Evolutionary conservation across 1,284 basidiomycete species (phyloP), one percentile per base, ranked within the genome.

Genomic region (Tremellales sp.): DNA sequence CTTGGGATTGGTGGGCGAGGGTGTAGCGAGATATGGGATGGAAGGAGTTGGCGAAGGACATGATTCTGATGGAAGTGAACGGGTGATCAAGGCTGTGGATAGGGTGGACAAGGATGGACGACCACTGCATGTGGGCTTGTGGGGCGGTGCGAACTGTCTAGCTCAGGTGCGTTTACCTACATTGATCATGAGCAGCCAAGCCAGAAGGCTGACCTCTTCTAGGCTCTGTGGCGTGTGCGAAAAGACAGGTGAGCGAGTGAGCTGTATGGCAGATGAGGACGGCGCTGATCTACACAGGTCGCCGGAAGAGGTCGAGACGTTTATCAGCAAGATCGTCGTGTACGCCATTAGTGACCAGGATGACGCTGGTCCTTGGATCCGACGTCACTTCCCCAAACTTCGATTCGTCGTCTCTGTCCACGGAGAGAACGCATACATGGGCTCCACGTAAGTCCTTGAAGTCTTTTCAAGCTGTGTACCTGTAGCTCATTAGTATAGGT

Each of bases 281-380:
- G n/a, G n/a, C n/a, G n/a, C n/a, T n/a, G n/a, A n/a, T n/a, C n/a
- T n/a, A n/a, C n/a, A n/a, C n/a, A n/a, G n/a, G 27, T 45, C 45
- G 3, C 11, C 31, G 12, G 46, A 48, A n/a, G 33, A 52, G n/a
- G 13, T 55, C 11, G 43, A 42, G 5, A 31, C 25, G 21, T 52
- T 55, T 33, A 33, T 42, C 13, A 21, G 11, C 25, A 52, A 46
- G 36, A 21, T 55, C 21, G 33, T 37, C n/a, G 53, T 57, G 4
- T 54, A 57, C 33, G 53, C 46, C 12, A 57, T 57, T 39, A 52
- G 49, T 43, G 56, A 54, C 42, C 54, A 53, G 29, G 52, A 50
- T 25, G 52, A 51, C 24, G 52, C 46, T 1, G 52, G 55, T 12
- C 55, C 55, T 12, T 57, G 55, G 55, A 53, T 57, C 33, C n/a